A percentile compares a stretch with the other conserved stretches of the same genome.
These are phyloP conservation scores for Cercospora zeina DNA, from an alignment of 2,329 filamentous ascomycete genomes.

Conservation along the genomic window DNA sequence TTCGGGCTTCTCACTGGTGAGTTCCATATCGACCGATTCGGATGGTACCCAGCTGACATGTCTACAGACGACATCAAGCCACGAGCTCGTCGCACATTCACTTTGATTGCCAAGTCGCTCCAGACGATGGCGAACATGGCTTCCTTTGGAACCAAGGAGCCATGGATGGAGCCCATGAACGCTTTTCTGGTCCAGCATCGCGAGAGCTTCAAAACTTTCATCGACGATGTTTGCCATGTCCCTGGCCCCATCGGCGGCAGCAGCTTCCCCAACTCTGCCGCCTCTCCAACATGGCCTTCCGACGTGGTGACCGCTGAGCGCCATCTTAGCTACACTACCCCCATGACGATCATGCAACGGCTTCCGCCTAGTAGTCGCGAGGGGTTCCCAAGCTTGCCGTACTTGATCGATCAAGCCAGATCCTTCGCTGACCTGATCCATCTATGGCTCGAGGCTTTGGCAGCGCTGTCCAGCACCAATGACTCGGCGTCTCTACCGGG, in stretches of 20 bases:
- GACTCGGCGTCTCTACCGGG: constrained; percentile 25
- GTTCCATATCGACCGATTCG: constrained; percentile 17
- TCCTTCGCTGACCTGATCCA: constrained; percentile 82
- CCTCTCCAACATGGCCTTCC: constrained; percentile 32
- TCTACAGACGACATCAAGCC: constrained; percentile 75
- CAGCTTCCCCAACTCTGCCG: constrained; percentile 43
- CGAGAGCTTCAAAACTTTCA: constrained; percentile 78
- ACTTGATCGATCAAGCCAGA: constrained; percentile 84
- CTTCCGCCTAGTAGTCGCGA: constrained; percentile 79
- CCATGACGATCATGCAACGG: constrained; percentile 82
- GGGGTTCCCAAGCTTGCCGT: constrained; percentile 89
- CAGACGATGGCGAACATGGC: constrained; percentile 90
- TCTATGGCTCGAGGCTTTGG: constrained; percentile 67
- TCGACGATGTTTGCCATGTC: constrained; percentile 83
- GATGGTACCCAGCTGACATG: constrained; percentile 20
- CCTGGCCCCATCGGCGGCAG: constrained; percentile 63
- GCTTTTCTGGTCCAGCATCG: constrained; percentile 75
- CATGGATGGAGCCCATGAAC: constrained; percentile 99
- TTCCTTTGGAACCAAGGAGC: constrained; percentile 88
- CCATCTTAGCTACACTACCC: constrained; percentile 70
- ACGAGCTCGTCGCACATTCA: constrained; percentile 81
- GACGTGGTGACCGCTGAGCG: constrained; percentile 38
- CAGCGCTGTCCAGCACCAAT: constrained; percentile 27
- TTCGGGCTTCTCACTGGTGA: constrained; percentile 78
- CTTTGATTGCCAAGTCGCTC: constrained; percentile 86